Conservation (phyloP, 129 eudicot genomes). For the carrot (Daucus carota) region DH1_v3.0 NC_030382.2:57101501-57102000, state of each 20-base stretch:
- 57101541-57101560: conserved; percentile 35
- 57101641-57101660: background rate
- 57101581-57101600: conserved; percentile 41
- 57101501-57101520: conserved; percentile 15
- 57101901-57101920: conserved; percentile 4
- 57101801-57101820: conserved; percentile 12
- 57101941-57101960: conserved; percentile 77
- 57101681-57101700: conserved; percentile 7
- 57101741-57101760: conserved; percentile 15
- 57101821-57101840: conserved; percentile 1
- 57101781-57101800: conserved; percentile 3
- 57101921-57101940: conserved; percentile 72
- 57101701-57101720: conserved; percentile 3
- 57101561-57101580: conserved; percentile 65
- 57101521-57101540: conserved; percentile 43
- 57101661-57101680: conserved; percentile 2
- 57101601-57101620: conserved; percentile 40
- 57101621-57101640: conserved; percentile 58
- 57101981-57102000: conserved; percentile 43
- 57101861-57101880: conserved; percentile 47
- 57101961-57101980: conserved; percentile 68
- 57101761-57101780: conserved; percentile 18
- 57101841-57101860: conserved; percentile 59
- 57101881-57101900: conserved; percentile 7
- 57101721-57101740: conserved; percentile 24